Conservation (phyloP, 768 basidiomycete genomes). For the Boletus rubescentipes region DNA sequence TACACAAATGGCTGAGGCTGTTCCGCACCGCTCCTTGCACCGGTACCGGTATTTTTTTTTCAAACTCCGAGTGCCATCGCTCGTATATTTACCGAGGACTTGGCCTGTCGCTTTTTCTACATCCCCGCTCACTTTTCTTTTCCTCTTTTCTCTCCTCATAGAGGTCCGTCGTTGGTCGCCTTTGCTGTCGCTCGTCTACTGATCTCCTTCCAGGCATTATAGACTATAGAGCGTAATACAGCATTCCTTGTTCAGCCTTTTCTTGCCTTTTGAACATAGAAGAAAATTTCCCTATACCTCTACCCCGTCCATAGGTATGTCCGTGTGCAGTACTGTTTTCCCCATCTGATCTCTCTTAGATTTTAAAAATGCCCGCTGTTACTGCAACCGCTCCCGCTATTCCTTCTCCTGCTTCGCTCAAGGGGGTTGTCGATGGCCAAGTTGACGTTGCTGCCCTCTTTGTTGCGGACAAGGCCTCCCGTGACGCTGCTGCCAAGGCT, state of each 20-base stretch:
- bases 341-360: constrained; percentile 34
- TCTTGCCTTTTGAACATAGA: constrained; percentile 40
- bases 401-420: constrained; percentile 69
- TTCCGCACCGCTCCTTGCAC: constrained; percentile 9
- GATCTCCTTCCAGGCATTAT: constrained; percentile 34
- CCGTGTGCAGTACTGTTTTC: background rate
- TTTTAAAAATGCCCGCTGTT: constrained; percentile 76
- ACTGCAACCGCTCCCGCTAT: constrained; percentile 58
- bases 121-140: constrained; percentile 35
- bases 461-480: constrained; percentile 79
- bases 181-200: background rate
- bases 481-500: constrained; percentile 65
- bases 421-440: constrained; percentile 63
- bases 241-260: constrained; percentile 58
- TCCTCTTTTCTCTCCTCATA: constrained; percentile 30
- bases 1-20: constrained; percentile 11
- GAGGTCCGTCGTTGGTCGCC: constrained; percentile 24
- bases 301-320: constrained; percentile 42
- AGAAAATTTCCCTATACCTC: constrained; percentile 37
- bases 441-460: constrained; percentile 78
- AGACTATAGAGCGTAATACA: constrained; percentile 54
- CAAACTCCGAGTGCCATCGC: constrained; percentile 29
- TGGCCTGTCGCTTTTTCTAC: constrained; percentile 13
- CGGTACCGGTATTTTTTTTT: constrained; percentile 21
- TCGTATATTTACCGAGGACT: constrained; percentile 16